A percentile compares a stretch with the other conserved stretches of the same genome.
Evolutionary conservation across 2,329 filamentous ascomycete species (phyloP).

Genomic region (Coniochaeta sp.): DNA sequence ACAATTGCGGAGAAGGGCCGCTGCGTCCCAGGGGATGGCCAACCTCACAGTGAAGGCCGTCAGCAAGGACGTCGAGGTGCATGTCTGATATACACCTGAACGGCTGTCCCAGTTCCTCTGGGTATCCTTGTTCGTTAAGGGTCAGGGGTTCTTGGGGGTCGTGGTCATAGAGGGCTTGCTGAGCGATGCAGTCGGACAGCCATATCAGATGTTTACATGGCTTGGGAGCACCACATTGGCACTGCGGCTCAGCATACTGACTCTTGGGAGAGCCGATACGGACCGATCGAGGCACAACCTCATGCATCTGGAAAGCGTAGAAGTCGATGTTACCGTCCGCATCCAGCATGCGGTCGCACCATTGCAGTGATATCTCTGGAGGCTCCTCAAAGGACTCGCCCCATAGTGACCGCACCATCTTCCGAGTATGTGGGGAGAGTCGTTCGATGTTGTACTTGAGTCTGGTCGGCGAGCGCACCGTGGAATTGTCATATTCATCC

Average conservation of each 20-base stretch:
- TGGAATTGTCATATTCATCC: slow-evolving; percentile 22
- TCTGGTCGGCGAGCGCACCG: slow-evolving; percentile 27
- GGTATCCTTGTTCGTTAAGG: slow-evolving; percentile 34
- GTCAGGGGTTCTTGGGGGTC: slow-evolving; percentile 29
- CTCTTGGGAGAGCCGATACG: slow-evolving; percentile 36
- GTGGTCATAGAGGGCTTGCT: slow-evolving; percentile 36
- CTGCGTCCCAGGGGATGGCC: slow-evolving; percentile 18
- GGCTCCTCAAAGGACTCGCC: slow-evolving; percentile 27
- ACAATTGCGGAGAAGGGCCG: slow-evolving; percentile 19
- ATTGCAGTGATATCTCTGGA: slow-evolving; percentile 41
- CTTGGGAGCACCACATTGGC: slow-evolving; percentile 32
- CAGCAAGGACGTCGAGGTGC: slow-evolving; percentile 44
- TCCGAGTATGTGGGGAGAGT: slow-evolving; percentile 28
- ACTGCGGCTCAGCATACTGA: slow-evolving; percentile 33
- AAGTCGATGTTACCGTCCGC: slow-evolving; percentile 28
- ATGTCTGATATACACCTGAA: slow-evolving; percentile 37
- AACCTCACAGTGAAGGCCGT: slow-evolving; percentile 42
- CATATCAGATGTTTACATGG: slow-evolving; percentile 47
- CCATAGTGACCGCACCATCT: slow-evolving; percentile 36
- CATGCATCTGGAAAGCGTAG: slow-evolving; percentile 50
- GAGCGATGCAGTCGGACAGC: slow-evolving; percentile 46
- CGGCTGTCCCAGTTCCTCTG: slow-evolving; percentile 39
- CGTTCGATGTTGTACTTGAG: slow-evolving; percentile 33
- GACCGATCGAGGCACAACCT: slow-evolving; percentile 44
- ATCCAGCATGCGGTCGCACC: slow-evolving; percentile 33